phyloP scores from a whole-genome alignment of 2,329 filamentous ascomycete genomes.

The Stachybotrys chartarum region DNA sequence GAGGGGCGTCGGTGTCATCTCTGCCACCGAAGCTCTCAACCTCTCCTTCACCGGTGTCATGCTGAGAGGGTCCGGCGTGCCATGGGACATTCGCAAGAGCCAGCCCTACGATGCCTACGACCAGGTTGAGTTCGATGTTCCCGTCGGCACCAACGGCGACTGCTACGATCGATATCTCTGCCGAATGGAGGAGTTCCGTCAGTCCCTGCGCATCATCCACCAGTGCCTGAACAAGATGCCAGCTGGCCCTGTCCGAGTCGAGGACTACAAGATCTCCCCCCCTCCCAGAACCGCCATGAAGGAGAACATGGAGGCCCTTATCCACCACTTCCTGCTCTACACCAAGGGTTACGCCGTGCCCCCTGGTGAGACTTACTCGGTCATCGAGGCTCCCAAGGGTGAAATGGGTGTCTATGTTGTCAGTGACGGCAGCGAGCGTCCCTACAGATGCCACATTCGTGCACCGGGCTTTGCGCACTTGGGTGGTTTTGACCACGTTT shows the following conservation, averaged over 20 bases:
- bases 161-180: constrained; percentile 99
- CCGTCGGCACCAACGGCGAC: constrained; percentile 93
- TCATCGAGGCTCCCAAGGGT: constrained; percentile 98
- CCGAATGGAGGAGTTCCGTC: constrained; percentile 99
- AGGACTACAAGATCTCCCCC: constrained; percentile 97
- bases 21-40: constrained; percentile 90
- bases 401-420: constrained; percentile 98
- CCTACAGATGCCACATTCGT: constrained; percentile 95
- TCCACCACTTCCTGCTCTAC: constrained; percentile 98
- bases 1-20: constrained; percentile 84
- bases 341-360: constrained; percentile 98
- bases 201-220: constrained; percentile 95
- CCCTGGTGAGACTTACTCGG: constrained; percentile 95
- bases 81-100: constrained; percentile 94
- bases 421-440: constrained; percentile 90
- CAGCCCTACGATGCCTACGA: constrained; percentile 97
- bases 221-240: constrained; percentile 99
- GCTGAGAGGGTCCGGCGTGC: constrained; percentile 92
- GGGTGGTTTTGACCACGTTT: constrained; percentile 87
- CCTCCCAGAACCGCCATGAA: constrained; percentile 98
- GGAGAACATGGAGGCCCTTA: constrained; percentile 99
- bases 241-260: constrained; percentile 83
- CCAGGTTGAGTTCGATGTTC: constrained; percentile 96
- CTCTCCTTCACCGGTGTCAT: constrained; percentile 96
- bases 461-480: constrained; percentile 96